Evolutionary conservation across 2,329 filamentous ascomycete species (phyloP).

Genomic region (Cadophora sp.): DNA sequence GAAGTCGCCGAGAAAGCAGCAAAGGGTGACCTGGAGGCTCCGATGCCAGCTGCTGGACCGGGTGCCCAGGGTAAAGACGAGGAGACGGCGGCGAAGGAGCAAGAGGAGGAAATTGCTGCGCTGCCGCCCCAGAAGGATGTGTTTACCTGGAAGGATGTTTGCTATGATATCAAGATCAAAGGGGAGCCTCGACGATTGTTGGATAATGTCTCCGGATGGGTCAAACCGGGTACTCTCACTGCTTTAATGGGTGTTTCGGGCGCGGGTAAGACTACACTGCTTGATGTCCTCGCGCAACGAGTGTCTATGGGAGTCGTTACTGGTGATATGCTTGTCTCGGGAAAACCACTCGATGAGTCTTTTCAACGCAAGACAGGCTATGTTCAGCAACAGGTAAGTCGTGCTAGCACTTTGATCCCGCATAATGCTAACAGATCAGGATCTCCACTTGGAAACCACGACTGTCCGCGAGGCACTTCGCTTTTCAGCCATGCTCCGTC

Average conservation of each 20-base stretch:
- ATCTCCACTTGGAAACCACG: conserved; percentile 83
- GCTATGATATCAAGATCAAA: conserved; percentile 80
- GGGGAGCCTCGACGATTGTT: conserved; percentile 67
- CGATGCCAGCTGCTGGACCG: conserved; percentile 17
- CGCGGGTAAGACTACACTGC: conserved; percentile 87
- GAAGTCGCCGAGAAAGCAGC: conserved; percentile 45
- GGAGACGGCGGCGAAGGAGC: conserved; percentile 28
- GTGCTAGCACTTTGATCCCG: neutral
- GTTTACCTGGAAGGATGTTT: conserved; percentile 51
- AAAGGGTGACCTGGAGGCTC: conserved; percentile 39
- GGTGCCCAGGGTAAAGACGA: conserved; percentile 27
- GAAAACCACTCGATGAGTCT: conserved; percentile 54
- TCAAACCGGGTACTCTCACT: conserved; percentile 74
- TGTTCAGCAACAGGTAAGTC: conserved; percentile 75
- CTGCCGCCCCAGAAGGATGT: conserved; percentile 42
- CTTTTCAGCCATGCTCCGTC: conserved; percentile 86
- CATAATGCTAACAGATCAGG: conserved; percentile 44
- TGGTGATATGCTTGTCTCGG: conserved; percentile 71
- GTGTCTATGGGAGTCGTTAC: conserved; percentile 89
- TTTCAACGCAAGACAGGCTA: conserved; percentile 95
- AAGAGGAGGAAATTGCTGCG: conserved; percentile 37
- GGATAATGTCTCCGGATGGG: conserved; percentile 75
- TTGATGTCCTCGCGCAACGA: conserved; percentile 81
- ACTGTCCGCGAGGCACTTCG: conserved; percentile 85
- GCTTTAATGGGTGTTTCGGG: conserved; percentile 74